Percentiles rank a stretch among this genome's conserved stretches.
phyloP scores from a whole-genome alignment of 1,284 basidiomycete species.

The Cryptococcus maquisensis region DNA sequence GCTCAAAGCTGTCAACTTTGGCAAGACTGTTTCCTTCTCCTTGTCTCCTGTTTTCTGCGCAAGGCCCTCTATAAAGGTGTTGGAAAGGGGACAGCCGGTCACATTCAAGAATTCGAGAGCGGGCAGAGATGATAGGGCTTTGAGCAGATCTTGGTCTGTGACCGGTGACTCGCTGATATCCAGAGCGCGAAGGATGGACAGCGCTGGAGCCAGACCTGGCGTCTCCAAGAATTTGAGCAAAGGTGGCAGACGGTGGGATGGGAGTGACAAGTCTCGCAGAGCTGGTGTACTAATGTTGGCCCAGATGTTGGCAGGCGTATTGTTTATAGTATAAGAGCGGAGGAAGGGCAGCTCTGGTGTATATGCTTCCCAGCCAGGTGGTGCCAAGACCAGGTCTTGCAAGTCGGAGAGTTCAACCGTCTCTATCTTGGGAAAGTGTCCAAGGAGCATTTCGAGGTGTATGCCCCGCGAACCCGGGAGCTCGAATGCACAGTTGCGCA shows the following conservation, averaged over 20 bases:
- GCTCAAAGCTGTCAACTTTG: slow-evolving; percentile 28
- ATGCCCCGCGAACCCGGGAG: too few species aligned
- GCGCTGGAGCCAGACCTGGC: slow-evolving; percentile 10
- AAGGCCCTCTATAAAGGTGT: slow-evolving; percentile 26
- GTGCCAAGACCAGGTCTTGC: too few species aligned
- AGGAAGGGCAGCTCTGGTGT: background rate
- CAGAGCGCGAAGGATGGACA: slow-evolving; percentile 19
- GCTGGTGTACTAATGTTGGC: slow-evolving; percentile 6
- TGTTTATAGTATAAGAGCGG: background rate
- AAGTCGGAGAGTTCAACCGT: too few species aligned
- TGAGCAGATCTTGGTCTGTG: slow-evolving; percentile 5
- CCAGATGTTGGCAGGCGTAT: background rate
- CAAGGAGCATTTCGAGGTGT: too few species aligned
- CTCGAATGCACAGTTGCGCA: too few species aligned
- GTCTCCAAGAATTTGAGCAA: slow-evolving; percentile 4
- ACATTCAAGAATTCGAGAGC: slow-evolving; percentile 31
- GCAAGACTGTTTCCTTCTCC: slow-evolving; percentile 17
- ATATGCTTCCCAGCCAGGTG: too few species aligned
- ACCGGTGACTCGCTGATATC: slow-evolving; percentile 23
- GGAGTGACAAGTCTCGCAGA: slow-evolving; percentile 8
- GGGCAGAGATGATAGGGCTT: slow-evolving; percentile 7
- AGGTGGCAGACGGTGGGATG: background rate
- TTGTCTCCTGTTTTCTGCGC: slow-evolving; percentile 8
- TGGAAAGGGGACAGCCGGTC: slow-evolving; percentile 17
- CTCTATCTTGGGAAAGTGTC: too few species aligned